These are phyloP conservation scores for Tricholoma sp. DNA, from an alignment of 768 basidiomycete species.

Conservation along the genomic window DNA sequence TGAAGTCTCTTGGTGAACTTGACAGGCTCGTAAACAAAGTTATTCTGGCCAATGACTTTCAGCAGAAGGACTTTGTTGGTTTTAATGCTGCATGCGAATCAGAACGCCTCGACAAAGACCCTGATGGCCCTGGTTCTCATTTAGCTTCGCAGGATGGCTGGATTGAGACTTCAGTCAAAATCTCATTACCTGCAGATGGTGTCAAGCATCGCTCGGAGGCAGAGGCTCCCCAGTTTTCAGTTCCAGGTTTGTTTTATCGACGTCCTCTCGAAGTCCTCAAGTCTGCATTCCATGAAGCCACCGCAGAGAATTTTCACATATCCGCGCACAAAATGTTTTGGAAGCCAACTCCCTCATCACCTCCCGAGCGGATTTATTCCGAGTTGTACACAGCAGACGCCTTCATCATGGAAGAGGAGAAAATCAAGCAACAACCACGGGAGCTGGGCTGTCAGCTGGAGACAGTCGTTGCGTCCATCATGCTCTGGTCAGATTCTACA, in stretches of 20 bases:
- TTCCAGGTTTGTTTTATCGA: no score
- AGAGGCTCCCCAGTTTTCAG: no score
- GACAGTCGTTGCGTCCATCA: conserved; percentile 5
- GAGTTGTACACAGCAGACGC: conserved; percentile 14
- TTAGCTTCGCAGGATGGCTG: conserved; percentile 14
- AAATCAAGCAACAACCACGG: conserved; percentile 4
- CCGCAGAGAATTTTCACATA: no score
- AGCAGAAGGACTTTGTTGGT: conserved; percentile 11
- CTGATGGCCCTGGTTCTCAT: background rate
- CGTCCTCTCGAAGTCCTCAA: no score
- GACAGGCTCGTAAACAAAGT: conserved; percentile 22
- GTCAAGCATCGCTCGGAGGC: no score
- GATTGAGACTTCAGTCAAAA: conserved; percentile 16
- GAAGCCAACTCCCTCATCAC: no score
- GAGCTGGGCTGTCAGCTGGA: no score
- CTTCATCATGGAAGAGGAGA: conserved; percentile 9
- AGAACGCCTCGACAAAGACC: conserved; percentile 9
- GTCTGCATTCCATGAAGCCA: no score
- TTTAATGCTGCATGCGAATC: conserved; percentile 17
- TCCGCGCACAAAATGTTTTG: no score
- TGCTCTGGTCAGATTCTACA: conserved; percentile 27
- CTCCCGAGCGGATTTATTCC: no score
- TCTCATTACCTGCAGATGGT: conserved; percentile 11
- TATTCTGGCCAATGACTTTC: conserved; percentile 16
- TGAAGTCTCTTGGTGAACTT: conserved; percentile 15